Conservation (phyloP, 345 rosid species). For the Aegle marmelos region DNA sequence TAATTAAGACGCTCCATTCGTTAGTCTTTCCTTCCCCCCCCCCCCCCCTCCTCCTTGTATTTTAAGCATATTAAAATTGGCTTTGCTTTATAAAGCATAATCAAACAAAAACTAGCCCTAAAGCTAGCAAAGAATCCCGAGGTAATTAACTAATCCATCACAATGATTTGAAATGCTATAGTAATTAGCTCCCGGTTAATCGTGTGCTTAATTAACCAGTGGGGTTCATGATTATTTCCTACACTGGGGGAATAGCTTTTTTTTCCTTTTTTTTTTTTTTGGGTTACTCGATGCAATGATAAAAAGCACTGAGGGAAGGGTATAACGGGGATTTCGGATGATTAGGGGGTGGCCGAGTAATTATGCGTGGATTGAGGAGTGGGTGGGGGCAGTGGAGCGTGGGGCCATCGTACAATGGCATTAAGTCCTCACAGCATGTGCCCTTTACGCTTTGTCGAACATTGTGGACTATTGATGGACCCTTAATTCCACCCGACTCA, state of each 20-base stretch:
- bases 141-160: background rate
- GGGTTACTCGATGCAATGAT: background rate
- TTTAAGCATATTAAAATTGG: background rate
- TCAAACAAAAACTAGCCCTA: background rate
- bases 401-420: conserved; percentile 26
- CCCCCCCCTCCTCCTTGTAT: background rate
- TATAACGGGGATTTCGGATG: background rate
- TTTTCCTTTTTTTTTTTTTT: too few species aligned
- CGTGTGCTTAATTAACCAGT: background rate
- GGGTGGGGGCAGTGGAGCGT: conserved; percentile 18
- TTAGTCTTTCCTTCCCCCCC: background rate
- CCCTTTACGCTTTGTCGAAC: conserved; percentile 11
- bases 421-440: conserved; percentile 20
- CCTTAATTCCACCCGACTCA: background rate
- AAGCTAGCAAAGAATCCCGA: conserved; percentile 6
- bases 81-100: background rate
- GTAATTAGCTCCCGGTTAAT: background rate
- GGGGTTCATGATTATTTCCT: background rate
- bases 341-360: conserved; percentile 19
- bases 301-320: background rate
- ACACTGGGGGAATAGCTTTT: background rate
- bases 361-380: conserved; percentile 46
- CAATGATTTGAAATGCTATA: background rate
- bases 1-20: background rate
- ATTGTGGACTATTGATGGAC: background rate